phyloP scores from a whole-genome alignment of 2,329 filamentous ascomycete species.

The Cylindrodendrum hubeiense region DNA sequence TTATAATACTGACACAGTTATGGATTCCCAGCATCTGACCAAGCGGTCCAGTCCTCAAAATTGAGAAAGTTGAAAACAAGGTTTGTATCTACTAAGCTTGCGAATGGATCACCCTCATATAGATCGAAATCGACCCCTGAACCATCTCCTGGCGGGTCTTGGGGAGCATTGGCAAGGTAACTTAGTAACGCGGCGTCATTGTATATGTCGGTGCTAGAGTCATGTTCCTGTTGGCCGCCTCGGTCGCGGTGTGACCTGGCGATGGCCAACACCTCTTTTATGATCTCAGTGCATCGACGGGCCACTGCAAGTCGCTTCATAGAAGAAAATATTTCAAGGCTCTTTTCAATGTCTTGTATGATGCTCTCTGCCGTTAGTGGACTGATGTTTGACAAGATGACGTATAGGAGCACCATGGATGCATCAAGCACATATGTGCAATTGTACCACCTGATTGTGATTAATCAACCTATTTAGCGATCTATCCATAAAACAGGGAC shows the following conservation, averaged over 20 bases:
- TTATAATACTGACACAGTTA: background rate
- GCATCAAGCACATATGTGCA: slow-evolving; percentile 25
- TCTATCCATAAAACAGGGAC: background rate
- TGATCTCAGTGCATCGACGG: slow-evolving; percentile 20
- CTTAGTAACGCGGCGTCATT: slow-evolving; percentile 8
- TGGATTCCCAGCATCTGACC: slow-evolving; percentile 10
- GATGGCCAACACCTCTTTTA: slow-evolving; percentile 13
- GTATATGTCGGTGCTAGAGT: background rate
- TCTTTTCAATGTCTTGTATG: slow-evolving; percentile 23
- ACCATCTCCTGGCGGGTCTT: background rate
- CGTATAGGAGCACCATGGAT: slow-evolving; percentile 25
- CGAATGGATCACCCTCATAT: background rate
- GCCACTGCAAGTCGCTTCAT: slow-evolving; percentile 22
- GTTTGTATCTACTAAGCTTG: slow-evolving; percentile 8
- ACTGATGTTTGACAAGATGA: slow-evolving; percentile 14
- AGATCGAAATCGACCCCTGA: background rate
- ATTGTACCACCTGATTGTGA: slow-evolving; percentile 20
- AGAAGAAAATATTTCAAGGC: slow-evolving; percentile 21
- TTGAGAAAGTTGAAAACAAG: slow-evolving; percentile 17
- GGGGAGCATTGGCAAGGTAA: slow-evolving; percentile 9
- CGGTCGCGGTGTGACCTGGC: slow-evolving; percentile 11
- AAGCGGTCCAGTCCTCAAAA: slow-evolving; percentile 17
- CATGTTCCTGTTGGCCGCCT: background rate
- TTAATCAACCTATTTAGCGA: background rate
- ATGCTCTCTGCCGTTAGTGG: background rate